Base-by-base conservation (phyloP, 2,329 filamentous ascomycete genomes). In the Celoporthe dispersa region DNA sequence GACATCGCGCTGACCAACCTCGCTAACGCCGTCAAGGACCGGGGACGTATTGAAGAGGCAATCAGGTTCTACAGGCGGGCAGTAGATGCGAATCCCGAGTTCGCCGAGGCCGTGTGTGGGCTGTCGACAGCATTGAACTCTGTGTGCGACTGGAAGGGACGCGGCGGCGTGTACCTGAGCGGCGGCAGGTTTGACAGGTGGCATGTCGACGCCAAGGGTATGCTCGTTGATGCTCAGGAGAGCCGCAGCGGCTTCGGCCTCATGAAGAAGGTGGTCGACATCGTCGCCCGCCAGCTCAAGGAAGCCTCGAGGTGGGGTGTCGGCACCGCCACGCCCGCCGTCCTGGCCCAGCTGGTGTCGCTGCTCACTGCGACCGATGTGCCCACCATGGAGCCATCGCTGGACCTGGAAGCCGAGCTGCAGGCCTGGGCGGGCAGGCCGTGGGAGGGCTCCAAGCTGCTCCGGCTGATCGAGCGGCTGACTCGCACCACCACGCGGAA, bases 1-100 rank as follows among this genome's bases (percentile, higher is more conserved):
- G 96, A 99, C 77, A 99, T 99, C 76, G 96, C 96, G 44, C 83
- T 99, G 68, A 97, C 96, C 4, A 99, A 99, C 76, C 85, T 99
- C 31, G 96, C 96, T 68, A 99, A 99, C 79, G 96, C 96, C 11
- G 94, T 99, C 74, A 99, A 99, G 80, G 96, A 99, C 79, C 94
- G 97, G 75, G 96, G 96, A 2, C 90, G 93, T 59, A 93, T 98
- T 74, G 92, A 90, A 69, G 96, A 99, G 78, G 96, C 96, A 1
- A 98, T 99, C 71, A 83, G 84, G 35, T 98, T 97, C 79, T 99
- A 99, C 82, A 93, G 90, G 76, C 89, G 94, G 73, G 96, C 96
- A 53, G 95, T 99, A 12, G 86, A 87, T 44, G 90, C 94, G n/a
- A 99, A 96, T 75, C 95, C 96, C 0, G 92, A 97, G 44, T 99